Conservation (phyloP, 495 filamentous ascomycete species). For the Xanthoparmelia taractica region DNA sequence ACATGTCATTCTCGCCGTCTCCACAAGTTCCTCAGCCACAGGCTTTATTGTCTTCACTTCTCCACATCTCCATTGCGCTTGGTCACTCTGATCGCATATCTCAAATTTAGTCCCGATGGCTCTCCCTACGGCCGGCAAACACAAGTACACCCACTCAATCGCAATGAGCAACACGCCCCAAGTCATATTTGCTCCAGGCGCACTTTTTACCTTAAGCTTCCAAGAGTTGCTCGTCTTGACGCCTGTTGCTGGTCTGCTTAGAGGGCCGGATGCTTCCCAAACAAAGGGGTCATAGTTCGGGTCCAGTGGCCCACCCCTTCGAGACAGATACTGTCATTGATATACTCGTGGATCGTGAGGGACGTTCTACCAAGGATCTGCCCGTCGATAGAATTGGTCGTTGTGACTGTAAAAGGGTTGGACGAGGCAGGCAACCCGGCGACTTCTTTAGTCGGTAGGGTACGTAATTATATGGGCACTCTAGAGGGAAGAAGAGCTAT, state of each 20-base stretch:
- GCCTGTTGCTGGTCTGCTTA: neutral
- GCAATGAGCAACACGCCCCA: constrained; percentile 3
- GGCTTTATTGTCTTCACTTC: neutral
- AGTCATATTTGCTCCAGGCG: neutral
- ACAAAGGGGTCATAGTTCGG: constrained; percentile 12
- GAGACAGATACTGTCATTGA: neutral
- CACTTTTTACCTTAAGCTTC: neutral
- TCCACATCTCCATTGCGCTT: constrained; percentile 3
- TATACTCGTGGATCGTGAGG: constrained; percentile 4
- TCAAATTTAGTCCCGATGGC: neutral
- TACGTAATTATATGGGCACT: neutral
- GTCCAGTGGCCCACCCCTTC: neutral
- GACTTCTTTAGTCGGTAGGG: neutral
- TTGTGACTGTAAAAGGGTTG: neutral
- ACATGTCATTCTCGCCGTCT: neutral
- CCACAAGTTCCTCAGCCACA: neutral
- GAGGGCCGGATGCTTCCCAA: neutral
- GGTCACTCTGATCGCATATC: neutral
- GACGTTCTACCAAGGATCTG: neutral
- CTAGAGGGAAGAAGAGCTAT: neutral
- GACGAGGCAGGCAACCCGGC: neutral
- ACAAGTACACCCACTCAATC: constrained; percentile 1
- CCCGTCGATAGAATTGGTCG: neutral
- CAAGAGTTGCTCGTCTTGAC: neutral
- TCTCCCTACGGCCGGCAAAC: neutral